Evolutionary conservation across 2,329 filamentous ascomycete species (phyloP).

Genomic region (Penicillium sp.): DNA sequence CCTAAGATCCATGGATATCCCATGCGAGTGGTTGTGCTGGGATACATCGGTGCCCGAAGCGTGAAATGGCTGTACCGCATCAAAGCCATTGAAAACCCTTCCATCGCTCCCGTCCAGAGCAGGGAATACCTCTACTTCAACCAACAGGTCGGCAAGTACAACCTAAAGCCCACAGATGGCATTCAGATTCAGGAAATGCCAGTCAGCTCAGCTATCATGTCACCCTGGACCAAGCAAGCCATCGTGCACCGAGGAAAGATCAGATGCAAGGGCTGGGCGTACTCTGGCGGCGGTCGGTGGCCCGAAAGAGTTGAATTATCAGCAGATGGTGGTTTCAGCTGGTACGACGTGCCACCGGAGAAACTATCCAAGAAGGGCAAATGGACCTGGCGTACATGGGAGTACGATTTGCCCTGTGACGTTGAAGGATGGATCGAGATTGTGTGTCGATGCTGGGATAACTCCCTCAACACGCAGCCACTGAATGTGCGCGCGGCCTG

Average conservation of each 20-base stretch:
- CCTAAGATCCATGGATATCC: conserved; percentile 68
- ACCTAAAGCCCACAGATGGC: conserved; percentile 58
- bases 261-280: conserved; percentile 58
- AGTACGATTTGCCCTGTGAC: conserved; percentile 62
- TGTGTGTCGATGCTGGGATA: conserved; percentile 62
- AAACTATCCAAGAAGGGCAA: conserved; percentile 63
- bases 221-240: conserved; percentile 60
- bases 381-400: conserved; percentile 66
- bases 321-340: conserved; percentile 62
- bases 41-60: conserved; percentile 67
- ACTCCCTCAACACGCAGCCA: conserved; percentile 62
- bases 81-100: conserved; percentile 59
- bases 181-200: conserved; percentile 73
- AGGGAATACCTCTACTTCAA: conserved; percentile 69
- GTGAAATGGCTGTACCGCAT: conserved; percentile 65
- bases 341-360: conserved; percentile 63
- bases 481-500: conserved; percentile 55
- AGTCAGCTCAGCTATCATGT: conserved; percentile 66
- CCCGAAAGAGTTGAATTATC: conserved; percentile 65
- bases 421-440: conserved; percentile 63
- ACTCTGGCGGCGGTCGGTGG: conserved; percentile 60
- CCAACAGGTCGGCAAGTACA: conserved; percentile 68
- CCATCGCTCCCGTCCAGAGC: conserved; percentile 61
- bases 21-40: conserved; percentile 61
- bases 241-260: conserved; percentile 63